These are phyloP conservation scores for Cercospora nicotianae DNA, from an alignment of 2,329 filamentous ascomycete species.

Conservation along the genomic window DNA sequence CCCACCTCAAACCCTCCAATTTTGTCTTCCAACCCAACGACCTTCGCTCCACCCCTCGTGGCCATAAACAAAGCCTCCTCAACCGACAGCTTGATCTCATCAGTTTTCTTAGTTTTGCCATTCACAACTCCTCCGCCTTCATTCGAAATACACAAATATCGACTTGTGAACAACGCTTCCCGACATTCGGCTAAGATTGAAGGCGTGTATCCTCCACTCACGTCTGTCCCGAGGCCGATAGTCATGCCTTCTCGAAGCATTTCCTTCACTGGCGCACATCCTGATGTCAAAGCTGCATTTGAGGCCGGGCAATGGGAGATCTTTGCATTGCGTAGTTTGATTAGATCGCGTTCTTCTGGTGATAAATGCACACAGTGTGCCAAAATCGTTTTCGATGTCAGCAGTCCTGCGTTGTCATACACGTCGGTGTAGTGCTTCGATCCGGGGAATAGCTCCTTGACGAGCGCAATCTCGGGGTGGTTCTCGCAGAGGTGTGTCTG, in stretches of 20 bases:
- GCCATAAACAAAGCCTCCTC: slow-evolving; percentile 85
- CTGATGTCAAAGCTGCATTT: slow-evolving; percentile 79
- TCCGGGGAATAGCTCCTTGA: slow-evolving; percentile 67
- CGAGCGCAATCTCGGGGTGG: slow-evolving; percentile 68
- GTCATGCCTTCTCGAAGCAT: slow-evolving; percentile 72
- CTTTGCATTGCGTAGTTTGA: slow-evolving; percentile 62
- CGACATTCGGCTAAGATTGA: slow-evolving; percentile 80
- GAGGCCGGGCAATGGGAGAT: slow-evolving; percentile 84
- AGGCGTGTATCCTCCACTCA: slow-evolving; percentile 82
- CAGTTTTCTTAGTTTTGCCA: background rate
- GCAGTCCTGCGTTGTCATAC: slow-evolving; percentile 71
- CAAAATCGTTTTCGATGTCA: slow-evolving; percentile 73
- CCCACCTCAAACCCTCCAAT: slow-evolving; percentile 83
- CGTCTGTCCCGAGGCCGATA: slow-evolving; percentile 86
- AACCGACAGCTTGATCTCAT: slow-evolving; percentile 64
- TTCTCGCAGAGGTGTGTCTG: slow-evolving; percentile 95
- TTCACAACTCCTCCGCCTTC: slow-evolving; percentile 13
- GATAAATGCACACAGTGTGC: slow-evolving; percentile 81
- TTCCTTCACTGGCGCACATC: slow-evolving; percentile 71
- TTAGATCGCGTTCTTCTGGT: slow-evolving; percentile 63
- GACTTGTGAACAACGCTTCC: slow-evolving; percentile 75
- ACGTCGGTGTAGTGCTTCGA: slow-evolving; percentile 68
- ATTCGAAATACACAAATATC: slow-evolving; percentile 63
- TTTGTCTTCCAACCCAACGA: slow-evolving; percentile 69
- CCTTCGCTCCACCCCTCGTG: slow-evolving; percentile 81